Evolutionary conservation across 148 eudicot genomes (phyloP), one percentile per base, ranked within the genome.

Genomic region (Cornus florida): DNA sequence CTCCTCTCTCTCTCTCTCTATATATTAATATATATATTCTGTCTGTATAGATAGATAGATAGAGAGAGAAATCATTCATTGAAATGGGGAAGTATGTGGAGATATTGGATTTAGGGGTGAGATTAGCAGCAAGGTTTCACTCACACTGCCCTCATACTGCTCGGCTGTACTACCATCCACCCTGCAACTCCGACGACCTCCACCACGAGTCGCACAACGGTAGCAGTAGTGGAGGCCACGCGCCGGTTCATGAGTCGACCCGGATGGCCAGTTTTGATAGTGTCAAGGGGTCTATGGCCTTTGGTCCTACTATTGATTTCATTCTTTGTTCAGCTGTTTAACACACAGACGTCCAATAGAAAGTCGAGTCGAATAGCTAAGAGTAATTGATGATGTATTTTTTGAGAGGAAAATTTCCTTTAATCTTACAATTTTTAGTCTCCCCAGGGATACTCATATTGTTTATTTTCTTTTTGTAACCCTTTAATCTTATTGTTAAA

Each of bases 121-220:
- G 94, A 74, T 80, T 89, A 3, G 94, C 83, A 22, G 92, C 97
- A 41, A 90, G 94, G 35, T 90, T 90, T 33, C 89, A 92, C 82
- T 92, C 97, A 31, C 97, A 90, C 84, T 92, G 97, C 79, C 94
- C 97, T 1, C 94, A 90, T 22, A 92, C 94, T 48, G 97, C 90
- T 60, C 89, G 97, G 11, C n/a, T 90, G 80, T 92, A 90, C 80
- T 92, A 92, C 71, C 94, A 92, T 78, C 97, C 97, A 7, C 94
- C 93, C 5, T 70, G 84, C 68, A 77, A 43, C 71, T 12, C 41
- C 73, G 75, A 16, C 70, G 43, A 32, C 1, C 14, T 59, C 70
- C 23, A 66, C 73, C 65, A 38, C 38, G 50, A 73, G 53, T 14
- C 39, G 9, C 74, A 73, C 31, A n/a, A 33, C 59, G 75, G 71